Evolutionary conservation across 2,329 filamentous ascomycete species (phyloP).

Genomic region (Trichothecium sympodiale): DNA sequence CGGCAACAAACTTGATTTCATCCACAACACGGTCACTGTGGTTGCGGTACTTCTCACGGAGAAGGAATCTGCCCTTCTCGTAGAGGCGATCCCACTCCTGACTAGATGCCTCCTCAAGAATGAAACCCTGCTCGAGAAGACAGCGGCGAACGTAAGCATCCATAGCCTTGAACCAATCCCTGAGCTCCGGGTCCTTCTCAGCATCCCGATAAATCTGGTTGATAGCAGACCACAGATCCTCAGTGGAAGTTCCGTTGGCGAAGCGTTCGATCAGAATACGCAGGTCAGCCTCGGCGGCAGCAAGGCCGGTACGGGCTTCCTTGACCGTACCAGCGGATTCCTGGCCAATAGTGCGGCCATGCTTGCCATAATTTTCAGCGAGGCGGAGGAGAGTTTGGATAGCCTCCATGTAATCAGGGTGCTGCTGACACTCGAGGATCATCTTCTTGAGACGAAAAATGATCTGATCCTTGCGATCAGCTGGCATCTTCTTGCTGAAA

Average conservation of each 20-base stretch:
- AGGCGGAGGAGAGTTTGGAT: slow-evolving; percentile 76
- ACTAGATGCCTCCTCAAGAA: slow-evolving; percentile 71
- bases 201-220: slow-evolving; percentile 79
- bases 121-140: slow-evolving; percentile 81
- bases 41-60: slow-evolving; percentile 76
- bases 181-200: slow-evolving; percentile 75
- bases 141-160: slow-evolving; percentile 71
- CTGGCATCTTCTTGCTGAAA: slow-evolving; percentile 73
- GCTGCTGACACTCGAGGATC: slow-evolving; percentile 90
- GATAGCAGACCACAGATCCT: slow-evolving; percentile 77
- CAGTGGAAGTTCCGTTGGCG: slow-evolving; percentile 82
- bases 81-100: slow-evolving; percentile 76
- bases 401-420: slow-evolving; percentile 87
- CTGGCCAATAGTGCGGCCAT: slow-evolving; percentile 54
- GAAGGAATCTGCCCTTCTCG: slow-evolving; percentile 73
- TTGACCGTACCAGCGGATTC: slow-evolving; percentile 59
- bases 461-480: slow-evolving; percentile 85
- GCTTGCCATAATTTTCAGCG: slow-evolving; percentile 73
- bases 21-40: slow-evolving; percentile 82
- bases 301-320: slow-evolving; percentile 58
- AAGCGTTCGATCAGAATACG: slow-evolving; percentile 87
- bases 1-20: slow-evolving; percentile 78
- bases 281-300: slow-evolving; percentile 63
- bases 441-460: slow-evolving; percentile 95
- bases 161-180: slow-evolving; percentile 75